Evolutionary conservation across 257 asterid species (phyloP).

Genomic region (Solanum dulcamara): DNA sequence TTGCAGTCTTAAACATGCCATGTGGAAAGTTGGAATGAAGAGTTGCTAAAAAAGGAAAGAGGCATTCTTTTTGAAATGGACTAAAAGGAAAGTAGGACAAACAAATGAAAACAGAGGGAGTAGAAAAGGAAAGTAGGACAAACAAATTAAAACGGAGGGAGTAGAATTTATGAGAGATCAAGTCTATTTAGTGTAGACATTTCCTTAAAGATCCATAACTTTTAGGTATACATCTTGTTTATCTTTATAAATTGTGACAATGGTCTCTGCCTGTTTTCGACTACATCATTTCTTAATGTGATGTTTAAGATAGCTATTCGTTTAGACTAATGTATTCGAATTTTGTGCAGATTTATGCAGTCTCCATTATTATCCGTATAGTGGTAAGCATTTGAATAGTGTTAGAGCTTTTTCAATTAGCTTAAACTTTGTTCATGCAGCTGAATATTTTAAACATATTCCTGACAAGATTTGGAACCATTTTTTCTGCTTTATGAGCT

Average conservation of each 20-base stretch:
- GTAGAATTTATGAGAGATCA: not conserved
- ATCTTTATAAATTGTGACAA: not conserved
- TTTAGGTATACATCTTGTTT: not conserved
- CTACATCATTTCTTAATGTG: not conserved
- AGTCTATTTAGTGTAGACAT: not conserved
- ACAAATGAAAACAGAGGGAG: too few relatives aligned
- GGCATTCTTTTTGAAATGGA: too few relatives aligned
- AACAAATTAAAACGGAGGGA: too few relatives aligned
- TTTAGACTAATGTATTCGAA: not conserved
- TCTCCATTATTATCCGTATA: conserved; percentile 51
- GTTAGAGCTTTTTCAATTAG: not conserved
- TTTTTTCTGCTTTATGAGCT: too few relatives aligned
- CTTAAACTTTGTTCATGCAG: not conserved
- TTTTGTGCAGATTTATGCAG: conserved; percentile 71
- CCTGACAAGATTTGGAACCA: not conserved
- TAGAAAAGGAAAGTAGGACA: too few relatives aligned
- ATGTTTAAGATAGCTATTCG: not conserved
- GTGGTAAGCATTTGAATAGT: conserved; percentile 47
- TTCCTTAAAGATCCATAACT: not conserved
- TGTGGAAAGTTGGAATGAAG: too few relatives aligned
- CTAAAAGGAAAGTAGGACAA: too few relatives aligned
- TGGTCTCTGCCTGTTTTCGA: not conserved
- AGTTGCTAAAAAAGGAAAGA: too few relatives aligned
- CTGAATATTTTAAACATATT: not conserved
- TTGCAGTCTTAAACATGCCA: too few relatives aligned